Evolutionary conservation across 108 stramenopile species (phyloP), one percentile per base, ranked within the genome.

Genomic region (Cyclotella sp.): DNA sequence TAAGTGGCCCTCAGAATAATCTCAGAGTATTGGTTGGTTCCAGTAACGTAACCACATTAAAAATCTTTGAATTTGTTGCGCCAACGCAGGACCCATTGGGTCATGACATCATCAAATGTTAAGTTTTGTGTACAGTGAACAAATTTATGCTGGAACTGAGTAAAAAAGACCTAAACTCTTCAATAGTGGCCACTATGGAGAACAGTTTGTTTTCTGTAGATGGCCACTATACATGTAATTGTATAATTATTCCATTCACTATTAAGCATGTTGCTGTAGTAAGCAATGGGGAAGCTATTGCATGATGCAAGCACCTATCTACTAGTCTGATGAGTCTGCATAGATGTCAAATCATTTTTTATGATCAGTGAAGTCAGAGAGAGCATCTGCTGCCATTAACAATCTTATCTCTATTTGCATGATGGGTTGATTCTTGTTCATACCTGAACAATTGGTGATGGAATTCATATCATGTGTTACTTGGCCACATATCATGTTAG

Each of bases 51-150:
- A n/a, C n/a, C n/a, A n/a, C n/a, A n/a, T n/a, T n/a, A n/a, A n/a
- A n/a, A n/a, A n/a, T n/a, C n/a, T n/a, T n/a, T n/a, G n/a, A n/a
- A n/a, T n/a, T n/a, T n/a, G n/a, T n/a, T n/a, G n/a, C n/a, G n/a
- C n/a, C n/a, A n/a, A n/a, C n/a, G n/a, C n/a, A n/a, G n/a, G n/a
- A 86, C 79, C 12, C 83, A 80, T 74, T 87, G 80, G 15, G 79
- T 75, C 8, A 68, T 66, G 39, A 81, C 49, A n/a, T n/a, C 58
- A 8, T 72, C 45, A 43, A 63, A 86, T 58, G 47, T 67, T 21
- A 63, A 63, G 19, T 83, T 86, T 30, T 73, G 34, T 86, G 83
- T 61, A 81, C 73, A 9, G 83, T 79, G n/a, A n/a, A n/a, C n/a
- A n/a, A n/a, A n/a, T n/a, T n/a, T n/a, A n/a, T n/a, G n/a, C n/a